Evolutionary conservation across 2,329 filamentous ascomycete species (phyloP).

Genomic region (Penicillium sp.): DNA sequence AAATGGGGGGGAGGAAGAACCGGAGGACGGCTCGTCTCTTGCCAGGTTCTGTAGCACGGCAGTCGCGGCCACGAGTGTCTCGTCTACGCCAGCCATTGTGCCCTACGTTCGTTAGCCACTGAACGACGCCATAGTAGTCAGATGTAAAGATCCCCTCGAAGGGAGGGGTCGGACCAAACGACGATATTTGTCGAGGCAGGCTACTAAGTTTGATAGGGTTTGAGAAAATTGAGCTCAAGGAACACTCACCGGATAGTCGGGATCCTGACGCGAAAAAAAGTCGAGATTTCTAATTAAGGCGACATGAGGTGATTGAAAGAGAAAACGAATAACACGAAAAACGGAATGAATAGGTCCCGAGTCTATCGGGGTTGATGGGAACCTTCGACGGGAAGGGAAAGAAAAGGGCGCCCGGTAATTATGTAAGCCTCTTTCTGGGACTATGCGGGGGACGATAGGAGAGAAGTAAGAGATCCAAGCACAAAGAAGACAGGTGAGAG

Average conservation of each 20-base stretch:
- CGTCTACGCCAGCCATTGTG: slow-evolving; percentile 51
- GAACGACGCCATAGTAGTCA: background rate
- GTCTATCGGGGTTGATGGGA: slow-evolving; percentile 14
- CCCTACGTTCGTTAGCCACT: slow-evolving; percentile 30
- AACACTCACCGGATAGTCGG: slow-evolving; percentile 31
- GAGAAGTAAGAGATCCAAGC: background rate
- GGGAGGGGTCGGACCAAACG: background rate
- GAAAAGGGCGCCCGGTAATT: slow-evolving; percentile 9
- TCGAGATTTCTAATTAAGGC: slow-evolving; percentile 26
- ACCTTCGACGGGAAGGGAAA: slow-evolving; percentile 13
- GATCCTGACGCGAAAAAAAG: slow-evolving; percentile 31
- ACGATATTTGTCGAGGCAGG: background rate
- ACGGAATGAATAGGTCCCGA: slow-evolving; percentile 10
- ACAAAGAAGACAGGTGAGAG: background rate
- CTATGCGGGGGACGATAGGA: slow-evolving; percentile 16
- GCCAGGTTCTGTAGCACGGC: slow-evolving; percentile 50
- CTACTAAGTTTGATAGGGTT: background rate
- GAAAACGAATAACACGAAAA: background rate
- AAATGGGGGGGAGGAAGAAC: slow-evolving; percentile 37
- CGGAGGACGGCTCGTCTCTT: slow-evolving; percentile 38
- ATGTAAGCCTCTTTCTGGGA: slow-evolving; percentile 14
- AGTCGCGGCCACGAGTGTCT: slow-evolving; percentile 50
- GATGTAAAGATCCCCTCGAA: background rate
- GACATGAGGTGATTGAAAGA: slow-evolving; percentile 28
- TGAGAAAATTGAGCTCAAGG: background rate